Conservation (phyloP, 768 basidiomycete species). For the Termitomyces sp. region DNA sequence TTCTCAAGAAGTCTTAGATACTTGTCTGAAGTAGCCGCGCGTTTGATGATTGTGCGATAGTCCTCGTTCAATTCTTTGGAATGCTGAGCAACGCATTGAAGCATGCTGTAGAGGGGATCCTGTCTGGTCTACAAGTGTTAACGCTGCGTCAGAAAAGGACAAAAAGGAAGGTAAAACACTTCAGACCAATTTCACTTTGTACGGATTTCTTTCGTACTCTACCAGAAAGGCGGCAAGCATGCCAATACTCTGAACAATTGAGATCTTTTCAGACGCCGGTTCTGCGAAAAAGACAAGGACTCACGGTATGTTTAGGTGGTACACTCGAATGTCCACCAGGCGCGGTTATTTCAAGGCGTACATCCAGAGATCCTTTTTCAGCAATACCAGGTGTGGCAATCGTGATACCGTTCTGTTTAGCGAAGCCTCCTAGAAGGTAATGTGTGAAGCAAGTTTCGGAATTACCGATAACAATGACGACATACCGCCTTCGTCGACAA, state of each 20-base stretch:
- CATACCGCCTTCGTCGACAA: slow-evolving; percentile 87
- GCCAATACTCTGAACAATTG: slow-evolving; percentile 59
- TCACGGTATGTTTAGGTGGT: slow-evolving; percentile 76
- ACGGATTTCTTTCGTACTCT: slow-evolving; percentile 64
- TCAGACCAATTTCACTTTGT: slow-evolving; percentile 42
- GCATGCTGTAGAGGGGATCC: slow-evolving; percentile 51
- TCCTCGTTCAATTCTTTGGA: slow-evolving; percentile 45
- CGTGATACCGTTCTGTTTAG: slow-evolving; percentile 43
- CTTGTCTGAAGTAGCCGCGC: slow-evolving; percentile 42
- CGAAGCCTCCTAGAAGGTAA: slow-evolving; percentile 36
- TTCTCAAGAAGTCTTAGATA: slow-evolving; percentile 49
- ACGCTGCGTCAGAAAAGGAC: not conserved
- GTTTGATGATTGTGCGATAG: slow-evolving; percentile 43
- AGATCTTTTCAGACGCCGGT: not conserved
- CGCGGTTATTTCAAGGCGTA: slow-evolving; percentile 57
- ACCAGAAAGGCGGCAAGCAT: slow-evolving; percentile 70
- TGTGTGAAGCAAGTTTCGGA: not conserved
- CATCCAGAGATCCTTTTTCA: slow-evolving; percentile 70
- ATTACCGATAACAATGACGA: not conserved
- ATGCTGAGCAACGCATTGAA: slow-evolving; percentile 66
- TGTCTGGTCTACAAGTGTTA: slow-evolving; percentile 38
- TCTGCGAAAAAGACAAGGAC: slow-evolving; percentile 3
- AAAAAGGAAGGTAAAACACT: not conserved
- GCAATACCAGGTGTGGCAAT: slow-evolving; percentile 61
- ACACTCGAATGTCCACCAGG: slow-evolving; percentile 85